These are phyloP conservation scores for Rhipidocladum racemiflorum DNA, from an alignment of 176 grass and related monocot species.

Conservation along the genomic window DNA sequence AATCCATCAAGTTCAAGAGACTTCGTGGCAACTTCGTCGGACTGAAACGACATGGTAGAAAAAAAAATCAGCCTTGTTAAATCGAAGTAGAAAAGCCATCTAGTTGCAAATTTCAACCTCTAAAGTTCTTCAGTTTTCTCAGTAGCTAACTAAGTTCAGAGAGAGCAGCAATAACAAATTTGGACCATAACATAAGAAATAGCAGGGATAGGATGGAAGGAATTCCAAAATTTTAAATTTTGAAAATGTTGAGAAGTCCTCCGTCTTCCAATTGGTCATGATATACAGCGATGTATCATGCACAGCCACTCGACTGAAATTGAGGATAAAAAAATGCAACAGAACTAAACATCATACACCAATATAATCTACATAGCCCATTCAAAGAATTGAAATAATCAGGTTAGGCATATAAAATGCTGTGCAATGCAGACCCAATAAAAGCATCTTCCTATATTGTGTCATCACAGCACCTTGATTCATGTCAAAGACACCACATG, in stretches of 20 bases:
- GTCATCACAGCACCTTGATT: not conserved
- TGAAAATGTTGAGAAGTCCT: not conserved
- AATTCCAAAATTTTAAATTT: not conserved
- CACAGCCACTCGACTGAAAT: not conserved
- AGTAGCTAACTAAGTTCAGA: not conserved
- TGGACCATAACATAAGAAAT: not conserved
- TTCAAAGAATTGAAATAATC: not conserved
- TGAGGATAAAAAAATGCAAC: not conserved
- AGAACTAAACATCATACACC: not conserved
- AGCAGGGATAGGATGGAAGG: not conserved
- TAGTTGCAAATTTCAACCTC: not conserved
- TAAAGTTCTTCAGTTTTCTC: not conserved
- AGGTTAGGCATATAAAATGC: not conserved
- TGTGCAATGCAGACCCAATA: not conserved
- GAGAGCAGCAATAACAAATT: not conserved
- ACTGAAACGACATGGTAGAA: conserved; percentile 30
- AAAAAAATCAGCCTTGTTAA: conserved; percentile 7
- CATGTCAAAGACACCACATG: not conserved
- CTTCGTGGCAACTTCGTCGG: conserved; percentile 42
- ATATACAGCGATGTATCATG: not conserved
- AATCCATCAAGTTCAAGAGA: conserved; percentile 68
- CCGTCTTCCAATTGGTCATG: not conserved
- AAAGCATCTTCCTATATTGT: not conserved
- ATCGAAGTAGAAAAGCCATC: not conserved
- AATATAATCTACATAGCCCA: not conserved